Base-by-base conservation (phyloP, 768 basidiomycete species). In the Termitomyces sp. region DNA sequence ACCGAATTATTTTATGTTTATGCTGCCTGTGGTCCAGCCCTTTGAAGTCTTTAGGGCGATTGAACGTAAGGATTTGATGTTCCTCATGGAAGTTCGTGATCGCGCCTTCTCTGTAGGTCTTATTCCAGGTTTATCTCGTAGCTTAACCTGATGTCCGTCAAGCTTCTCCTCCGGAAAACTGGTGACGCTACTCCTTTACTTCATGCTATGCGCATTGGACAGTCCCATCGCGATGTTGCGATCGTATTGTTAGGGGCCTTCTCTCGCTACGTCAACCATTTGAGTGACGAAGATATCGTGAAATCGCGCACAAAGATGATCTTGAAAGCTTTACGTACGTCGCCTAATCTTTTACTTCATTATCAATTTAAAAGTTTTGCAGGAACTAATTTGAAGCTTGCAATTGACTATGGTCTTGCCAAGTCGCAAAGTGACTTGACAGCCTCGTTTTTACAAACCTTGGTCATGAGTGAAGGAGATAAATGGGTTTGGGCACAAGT, bases 381-480 rank as follows among this genome's bases (percentile, higher is more conserved):
- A 57, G 89, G 89, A 43, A 80, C 84, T 18, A 93, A 95, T 68
- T 81, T 98, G 55, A 95, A 96, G 69, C 80, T 94, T 46, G 95
- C 94, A 2, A 97, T 98, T 52, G 91, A 94, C 66, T 87, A 87
- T 63, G 92, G 92, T 20, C 78, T 96, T 42, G 82, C 88, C 60
- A 86, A 83, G 64, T 84, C 86, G 0, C 88, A 92, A 68, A 88
- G 84, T 59, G 87, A 92, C 65, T 79, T 98, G 46, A 89, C 92
- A 50, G 90, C 95, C 4, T 94, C 92, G 0, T 98, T 95, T 71
- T 76, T 98, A 65, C 95, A 98, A 73, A 93, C 93, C 16, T 75
- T 98, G 36, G 84, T 98, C 63, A 98, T 98, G 95, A 93, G 90
- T 56, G 94, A 97, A 76, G 95, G 95, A 16, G 91, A 95, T 63